Evolutionary conservation across 2,329 filamentous ascomycete genomes (phyloP).

Genomic region (Calonectria honghensis): DNA sequence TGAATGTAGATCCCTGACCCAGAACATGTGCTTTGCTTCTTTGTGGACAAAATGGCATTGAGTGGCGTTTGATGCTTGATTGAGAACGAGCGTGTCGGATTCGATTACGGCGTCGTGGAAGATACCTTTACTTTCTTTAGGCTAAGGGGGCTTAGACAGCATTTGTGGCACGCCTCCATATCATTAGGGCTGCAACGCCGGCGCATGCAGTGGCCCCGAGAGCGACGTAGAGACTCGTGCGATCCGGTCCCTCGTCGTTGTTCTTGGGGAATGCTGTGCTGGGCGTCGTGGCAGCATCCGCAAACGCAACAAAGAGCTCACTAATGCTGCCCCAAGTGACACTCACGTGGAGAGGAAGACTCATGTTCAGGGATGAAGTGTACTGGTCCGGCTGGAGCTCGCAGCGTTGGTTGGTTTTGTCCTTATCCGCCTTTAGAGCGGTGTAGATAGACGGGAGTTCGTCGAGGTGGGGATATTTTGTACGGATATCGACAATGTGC

Average conservation of each 20-base stretch:
- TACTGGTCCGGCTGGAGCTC: slow-evolving; percentile 95
- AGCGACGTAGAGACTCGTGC: slow-evolving; percentile 90
- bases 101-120: not conserved
- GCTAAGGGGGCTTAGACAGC: slow-evolving; percentile 58
- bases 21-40: slow-evolving; percentile 4
- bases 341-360: slow-evolving; percentile 93
- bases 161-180: slow-evolving; percentile 76
- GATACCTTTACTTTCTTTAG: not conserved
- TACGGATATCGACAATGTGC: slow-evolving; percentile 88
- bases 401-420: slow-evolving; percentile 96
- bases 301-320: slow-evolving; percentile 93
- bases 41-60: slow-evolving; percentile 8
- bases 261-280: slow-evolving; percentile 91
- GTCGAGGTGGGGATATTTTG: slow-evolving; percentile 87
- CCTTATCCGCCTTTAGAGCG: slow-evolving; percentile 94
- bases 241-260: slow-evolving; percentile 89
- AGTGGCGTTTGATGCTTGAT: slow-evolving; percentile 5
- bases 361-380: slow-evolving; percentile 89
- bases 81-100: not conserved
- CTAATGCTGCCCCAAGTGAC: slow-evolving; percentile 95
- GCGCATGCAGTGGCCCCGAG: slow-evolving; percentile 83
- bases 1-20: slow-evolving; percentile 18
- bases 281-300: slow-evolving; percentile 93
- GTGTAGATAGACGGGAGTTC: slow-evolving; percentile 94
- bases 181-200: slow-evolving; percentile 78